Evolutionary conservation across 768 basidiomycete genomes (phyloP), one percentile per base, ranked within the genome.

Genomic region (Fomitopsis pulvina): DNA sequence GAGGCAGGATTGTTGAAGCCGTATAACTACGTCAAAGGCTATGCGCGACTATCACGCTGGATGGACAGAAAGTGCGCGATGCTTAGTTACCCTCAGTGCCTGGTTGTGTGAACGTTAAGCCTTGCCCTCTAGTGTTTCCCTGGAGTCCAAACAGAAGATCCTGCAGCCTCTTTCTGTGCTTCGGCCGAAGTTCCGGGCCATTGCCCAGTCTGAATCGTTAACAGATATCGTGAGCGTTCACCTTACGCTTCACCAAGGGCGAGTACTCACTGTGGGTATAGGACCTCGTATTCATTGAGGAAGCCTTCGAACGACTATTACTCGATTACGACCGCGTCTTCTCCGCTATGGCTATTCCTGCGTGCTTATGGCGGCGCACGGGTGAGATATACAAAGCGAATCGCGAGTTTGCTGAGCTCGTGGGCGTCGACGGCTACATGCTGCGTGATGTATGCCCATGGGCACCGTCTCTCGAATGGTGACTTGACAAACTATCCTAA

Each of bases 311-410:
- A 65, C 86, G 94, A 1, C 75, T 97, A 52, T 74, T 99, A 50
- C 80, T 98, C 20, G 93, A 96, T 62, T 97, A 97, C 55, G 95
- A 97, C 64, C 85, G 93, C 21, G 92, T 89, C 12, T 91, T 92
- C 68, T 85, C 85, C 46, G 92, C 91, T 0, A 97, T 99, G 86
- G 93, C 92, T 28, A 92, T 98, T 3, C 95, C 95, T 0, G 93
- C 93, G 0, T 99, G 95, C 57, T 76, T 97, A 5, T 98, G 95
- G 95, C 76, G 94, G 24, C 74, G 95, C 42, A 99, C 95, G 2
- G 95, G 95, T 28, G 94, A 98, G 71, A 98, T 98, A 55, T 98
- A 97, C 75, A 98, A 98, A 66, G 94, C 87, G 39, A 99, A 99
- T 63, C 80, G 91, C 48, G 93, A 95, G 68, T 97, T 99, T 64